A percentile compares a stretch with the other conserved stretches of the same genome.
Conservation (phyloP, 208 protist genomes). For the Acanthamoeba culbertsoni region DNA sequence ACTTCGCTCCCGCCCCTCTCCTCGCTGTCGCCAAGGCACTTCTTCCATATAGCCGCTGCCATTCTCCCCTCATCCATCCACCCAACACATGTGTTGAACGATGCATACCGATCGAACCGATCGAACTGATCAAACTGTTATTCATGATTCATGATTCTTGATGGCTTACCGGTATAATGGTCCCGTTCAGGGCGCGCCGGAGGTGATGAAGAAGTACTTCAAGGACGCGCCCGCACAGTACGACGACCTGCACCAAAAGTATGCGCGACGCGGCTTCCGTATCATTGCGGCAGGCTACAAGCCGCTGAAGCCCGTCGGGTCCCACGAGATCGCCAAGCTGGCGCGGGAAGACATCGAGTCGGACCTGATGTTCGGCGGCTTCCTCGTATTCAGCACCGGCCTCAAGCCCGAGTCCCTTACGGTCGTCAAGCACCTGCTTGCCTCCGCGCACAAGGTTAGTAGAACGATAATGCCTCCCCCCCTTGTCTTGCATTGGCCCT, state of each 20-base stretch:
- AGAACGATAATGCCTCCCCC: no score
- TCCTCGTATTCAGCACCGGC: slow-evolving; percentile 95
- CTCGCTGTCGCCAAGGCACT: background rate
- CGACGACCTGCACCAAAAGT: slow-evolving; percentile 85
- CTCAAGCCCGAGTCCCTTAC: slow-evolving; percentile 91
- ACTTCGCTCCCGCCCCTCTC: slow-evolving; percentile 47
- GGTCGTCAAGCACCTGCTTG: slow-evolving; percentile 88
- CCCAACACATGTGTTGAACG: no score
- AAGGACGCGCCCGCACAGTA: slow-evolving; percentile 86
- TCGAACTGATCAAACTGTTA: background rate
- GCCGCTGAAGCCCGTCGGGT: background rate
- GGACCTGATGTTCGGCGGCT: slow-evolving; percentile 93
- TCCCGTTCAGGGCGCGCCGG: slow-evolving; percentile 96
- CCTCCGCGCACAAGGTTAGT: slow-evolving; percentile 73
- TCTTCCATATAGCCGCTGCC: background rate
- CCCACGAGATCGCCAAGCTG: slow-evolving; percentile 59
- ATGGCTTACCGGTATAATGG: slow-evolving; percentile 87
- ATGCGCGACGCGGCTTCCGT: slow-evolving; percentile 90
- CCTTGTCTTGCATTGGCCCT: no score
- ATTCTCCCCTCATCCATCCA: slow-evolving; percentile 62
- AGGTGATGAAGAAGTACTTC: slow-evolving; percentile 91
- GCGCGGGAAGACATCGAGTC: slow-evolving; percentile 89
- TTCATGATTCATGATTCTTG: background rate
- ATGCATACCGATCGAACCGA: no score
- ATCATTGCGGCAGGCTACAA: slow-evolving; percentile 96